Evolutionary conservation across 2,329 filamentous ascomycete species (phyloP).

Genomic region (Scedosporium minutisporum): DNA sequence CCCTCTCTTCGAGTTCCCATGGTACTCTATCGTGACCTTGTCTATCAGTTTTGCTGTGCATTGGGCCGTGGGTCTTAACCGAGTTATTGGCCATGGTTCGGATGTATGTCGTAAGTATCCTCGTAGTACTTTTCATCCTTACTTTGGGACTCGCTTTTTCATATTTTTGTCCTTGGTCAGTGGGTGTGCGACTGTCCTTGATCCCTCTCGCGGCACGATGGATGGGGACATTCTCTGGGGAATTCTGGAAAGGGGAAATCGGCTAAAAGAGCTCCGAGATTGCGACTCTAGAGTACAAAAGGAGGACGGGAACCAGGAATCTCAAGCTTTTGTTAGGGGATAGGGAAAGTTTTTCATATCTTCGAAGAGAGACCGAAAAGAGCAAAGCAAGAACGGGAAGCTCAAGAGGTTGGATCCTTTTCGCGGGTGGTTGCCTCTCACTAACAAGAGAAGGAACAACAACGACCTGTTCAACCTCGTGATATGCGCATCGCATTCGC

Average conservation of each 20-base stretch:
- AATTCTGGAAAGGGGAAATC: conserved; percentile 6
- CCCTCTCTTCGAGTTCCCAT: not conserved
- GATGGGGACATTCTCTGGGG: not conserved
- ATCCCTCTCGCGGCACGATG: not conserved
- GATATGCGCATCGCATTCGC: not conserved
- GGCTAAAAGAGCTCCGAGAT: conserved; percentile 6
- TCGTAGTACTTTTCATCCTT: not conserved
- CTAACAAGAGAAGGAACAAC: not conserved
- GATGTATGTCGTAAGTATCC: not conserved
- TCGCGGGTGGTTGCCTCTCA: not conserved
- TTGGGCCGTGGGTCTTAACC: not conserved
- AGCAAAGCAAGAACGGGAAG: not conserved
- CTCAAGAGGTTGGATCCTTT: not conserved
- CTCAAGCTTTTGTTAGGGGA: not conserved
- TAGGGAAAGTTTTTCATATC: not conserved
- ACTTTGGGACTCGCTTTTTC: not conserved
- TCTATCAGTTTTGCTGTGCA: not conserved
- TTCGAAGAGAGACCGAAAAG: not conserved
- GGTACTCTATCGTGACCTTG: not conserved
- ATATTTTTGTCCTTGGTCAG: not conserved
- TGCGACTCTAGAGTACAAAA: conserved; percentile 6
- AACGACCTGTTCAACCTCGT: not conserved
- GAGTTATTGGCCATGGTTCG: not conserved
- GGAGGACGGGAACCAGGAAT: not conserved
- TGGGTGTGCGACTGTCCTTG: not conserved